These are phyloP conservation scores for Candida sp. DNA, from an alignment of 1,139 yeast species.

Conservation along the genomic window DNA sequence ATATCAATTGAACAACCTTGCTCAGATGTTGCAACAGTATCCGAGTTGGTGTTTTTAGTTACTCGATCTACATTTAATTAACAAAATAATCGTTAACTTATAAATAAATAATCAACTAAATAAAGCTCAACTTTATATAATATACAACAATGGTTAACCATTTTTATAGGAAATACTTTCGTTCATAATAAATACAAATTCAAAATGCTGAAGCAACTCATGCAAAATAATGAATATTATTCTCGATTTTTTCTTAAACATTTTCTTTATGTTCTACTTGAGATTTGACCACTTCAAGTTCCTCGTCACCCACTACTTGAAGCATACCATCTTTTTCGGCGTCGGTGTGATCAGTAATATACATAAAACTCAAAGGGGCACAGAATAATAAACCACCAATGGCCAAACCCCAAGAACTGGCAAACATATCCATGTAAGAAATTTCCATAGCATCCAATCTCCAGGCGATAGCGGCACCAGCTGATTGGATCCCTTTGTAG, in stretches of 20 bases:
- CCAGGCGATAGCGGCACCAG: slow-evolving; percentile 64
- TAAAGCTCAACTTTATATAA: background rate
- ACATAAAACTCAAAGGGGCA: slow-evolving; percentile 33
- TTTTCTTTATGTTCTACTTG: slow-evolving; percentile 9
- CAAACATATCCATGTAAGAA: slow-evolving; percentile 46
- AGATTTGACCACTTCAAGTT: slow-evolving; percentile 22
- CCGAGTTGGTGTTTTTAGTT: too few species aligned
- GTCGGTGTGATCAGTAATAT: slow-evolving; percentile 43
- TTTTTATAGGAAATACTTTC: too few species aligned
- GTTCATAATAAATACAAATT: too few species aligned
- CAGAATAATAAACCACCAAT: slow-evolving; percentile 47
- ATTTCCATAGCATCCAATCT: slow-evolving; percentile 45
- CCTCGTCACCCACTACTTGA: slow-evolving; percentile 22
- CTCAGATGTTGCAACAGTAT: too few species aligned
- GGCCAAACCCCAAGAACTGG: slow-evolving; percentile 55
- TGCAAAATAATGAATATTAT: background rate
- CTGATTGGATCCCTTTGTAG: slow-evolving; percentile 62
- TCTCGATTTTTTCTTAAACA: background rate
- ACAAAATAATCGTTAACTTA: too few species aligned
- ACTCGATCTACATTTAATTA: too few species aligned
- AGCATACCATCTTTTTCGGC: slow-evolving; percentile 34
- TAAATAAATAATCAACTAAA: background rate
- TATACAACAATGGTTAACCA: too few species aligned
- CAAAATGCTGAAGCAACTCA: background rate
- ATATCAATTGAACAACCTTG: too few species aligned